phyloP scores from a whole-genome alignment of 257 asterid species.

The Fraxinus excelsior region DNA sequence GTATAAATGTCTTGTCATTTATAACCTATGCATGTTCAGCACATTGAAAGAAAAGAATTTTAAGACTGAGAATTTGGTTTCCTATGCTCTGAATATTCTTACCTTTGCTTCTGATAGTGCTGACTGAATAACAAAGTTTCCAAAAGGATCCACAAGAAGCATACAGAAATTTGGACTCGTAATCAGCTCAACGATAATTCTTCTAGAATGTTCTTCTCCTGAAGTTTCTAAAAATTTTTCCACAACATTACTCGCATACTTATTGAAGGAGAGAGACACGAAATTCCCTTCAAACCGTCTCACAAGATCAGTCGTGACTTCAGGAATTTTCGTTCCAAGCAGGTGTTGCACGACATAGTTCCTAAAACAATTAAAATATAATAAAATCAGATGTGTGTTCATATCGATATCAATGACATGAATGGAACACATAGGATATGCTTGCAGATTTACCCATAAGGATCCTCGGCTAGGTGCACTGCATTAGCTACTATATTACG shows the following conservation, averaged over 20 bases:
- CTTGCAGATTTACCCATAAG: conserved; percentile 58
- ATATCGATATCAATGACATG: neutral
- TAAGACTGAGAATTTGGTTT: neutral
- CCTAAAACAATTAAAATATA: conserved; percentile 37
- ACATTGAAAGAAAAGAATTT: neutral
- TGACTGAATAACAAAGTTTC: conserved; percentile 74
- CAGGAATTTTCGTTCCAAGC: conserved; percentile 49
- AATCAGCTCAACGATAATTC: conserved; percentile 53
- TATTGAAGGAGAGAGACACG: conserved; percentile 56
- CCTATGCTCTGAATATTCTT: neutral
- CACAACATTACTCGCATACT: conserved; percentile 78
- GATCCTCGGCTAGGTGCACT: conserved; percentile 58
- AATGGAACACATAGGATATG: conserved; percentile 1
- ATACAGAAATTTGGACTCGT: conserved; percentile 37
- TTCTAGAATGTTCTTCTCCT: conserved; percentile 31
- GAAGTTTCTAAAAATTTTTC: conserved; percentile 52
- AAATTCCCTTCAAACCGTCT: conserved; percentile 51
- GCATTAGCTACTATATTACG: conserved; percentile 49
- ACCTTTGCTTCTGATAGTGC: conserved; percentile 62
- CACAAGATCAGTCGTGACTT: conserved; percentile 40
- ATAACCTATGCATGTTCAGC: neutral
- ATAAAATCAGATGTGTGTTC: neutral
- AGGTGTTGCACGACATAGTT: conserved; percentile 86
- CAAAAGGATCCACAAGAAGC: conserved; percentile 69
- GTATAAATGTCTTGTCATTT: neutral